These are phyloP conservation scores for Chamaenerion angustifolium DNA, from an alignment of 345 rosid species.

Conservation along the genomic window DNA sequence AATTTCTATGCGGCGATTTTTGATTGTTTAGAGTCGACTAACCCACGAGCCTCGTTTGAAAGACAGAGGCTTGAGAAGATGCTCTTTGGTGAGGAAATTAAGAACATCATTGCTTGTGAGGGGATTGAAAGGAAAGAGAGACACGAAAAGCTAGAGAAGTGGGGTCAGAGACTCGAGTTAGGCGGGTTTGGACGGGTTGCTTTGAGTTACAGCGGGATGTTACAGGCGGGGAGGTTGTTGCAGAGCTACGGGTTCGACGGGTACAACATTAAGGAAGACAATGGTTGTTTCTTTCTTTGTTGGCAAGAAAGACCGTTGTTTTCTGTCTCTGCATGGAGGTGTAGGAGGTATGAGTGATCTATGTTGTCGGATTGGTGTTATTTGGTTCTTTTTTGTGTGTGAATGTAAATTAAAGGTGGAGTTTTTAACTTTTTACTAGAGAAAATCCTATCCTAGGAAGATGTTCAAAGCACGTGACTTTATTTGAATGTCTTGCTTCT, in stretches of 20 bases:
- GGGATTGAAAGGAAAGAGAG: conserved; percentile 53
- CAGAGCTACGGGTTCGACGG: conserved; percentile 47
- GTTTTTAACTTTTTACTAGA: conserved; percentile 4
- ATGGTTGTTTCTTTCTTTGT: conserved; percentile 41
- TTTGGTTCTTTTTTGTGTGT: conserved; percentile 1
- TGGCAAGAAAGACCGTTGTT: conserved; percentile 55
- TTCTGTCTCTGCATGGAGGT: conserved; percentile 57
- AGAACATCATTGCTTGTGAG: conserved; percentile 58
- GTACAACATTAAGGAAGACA: conserved; percentile 48
- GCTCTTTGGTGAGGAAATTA: conserved; percentile 63
- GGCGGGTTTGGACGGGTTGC: conserved; percentile 49
- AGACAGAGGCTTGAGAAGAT: conserved; percentile 57
- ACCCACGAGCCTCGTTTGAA: conserved; percentile 33
- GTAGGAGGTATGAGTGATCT: conserved; percentile 25
- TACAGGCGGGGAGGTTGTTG: conserved; percentile 43
- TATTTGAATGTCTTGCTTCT: background rate
- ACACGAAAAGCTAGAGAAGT: conserved; percentile 61
- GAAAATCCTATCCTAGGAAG: background rate
- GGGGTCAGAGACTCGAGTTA: conserved; percentile 48
- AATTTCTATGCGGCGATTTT: conserved; percentile 50
- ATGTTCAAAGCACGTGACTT: background rate
- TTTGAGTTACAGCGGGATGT: conserved; percentile 46
- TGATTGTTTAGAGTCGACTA: conserved; percentile 58
- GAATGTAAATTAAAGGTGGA: too few relatives aligned
- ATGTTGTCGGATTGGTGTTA: conserved; percentile 3